Percentiles rank a stretch among this genome's conserved stretches.
These are phyloP conservation scores for Syzygium jambos DNA, from an alignment of 345 rosid genomes.

Conservation along the genomic window DNA sequence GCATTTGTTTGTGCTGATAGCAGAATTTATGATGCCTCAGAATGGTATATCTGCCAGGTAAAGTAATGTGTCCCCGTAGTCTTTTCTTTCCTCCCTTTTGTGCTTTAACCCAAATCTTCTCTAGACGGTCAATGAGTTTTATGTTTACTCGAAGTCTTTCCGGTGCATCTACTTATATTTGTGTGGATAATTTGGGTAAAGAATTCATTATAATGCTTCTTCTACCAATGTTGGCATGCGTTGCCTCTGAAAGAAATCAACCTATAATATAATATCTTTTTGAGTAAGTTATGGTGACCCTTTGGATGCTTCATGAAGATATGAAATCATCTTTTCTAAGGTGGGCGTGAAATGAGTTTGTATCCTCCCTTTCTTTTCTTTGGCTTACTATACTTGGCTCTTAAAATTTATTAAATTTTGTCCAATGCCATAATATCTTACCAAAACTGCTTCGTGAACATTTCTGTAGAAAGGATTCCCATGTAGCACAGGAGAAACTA, in stretches of 20 bases:
- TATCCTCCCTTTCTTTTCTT: not conserved
- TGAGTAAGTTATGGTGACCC: not conserved
- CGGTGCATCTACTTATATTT: not conserved
- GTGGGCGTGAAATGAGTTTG: not conserved
- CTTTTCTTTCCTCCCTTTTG: not conserved
- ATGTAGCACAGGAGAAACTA: not conserved
- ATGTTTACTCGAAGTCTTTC: not conserved
- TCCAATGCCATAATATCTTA: not conserved
- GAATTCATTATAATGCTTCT: not conserved
- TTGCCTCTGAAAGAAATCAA: not conserved
- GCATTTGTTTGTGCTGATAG: constrained; percentile 91
- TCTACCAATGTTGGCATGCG: not conserved
- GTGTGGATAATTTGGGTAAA: not conserved
- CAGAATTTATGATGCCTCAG: constrained; percentile 82
- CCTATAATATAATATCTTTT: not conserved
- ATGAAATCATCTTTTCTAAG: not conserved
- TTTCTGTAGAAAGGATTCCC: not conserved
- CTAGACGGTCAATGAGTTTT: not conserved
- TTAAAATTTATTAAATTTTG: not conserved
- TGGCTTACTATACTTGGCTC: not conserved
- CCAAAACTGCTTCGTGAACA: not conserved
- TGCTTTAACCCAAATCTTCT: not conserved
- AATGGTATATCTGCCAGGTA: constrained; percentile 99
- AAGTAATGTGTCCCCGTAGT: not conserved
- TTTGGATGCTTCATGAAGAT: not conserved